Evolutionary conservation across 768 basidiomycete genomes (phyloP).

Genomic region (Pisolithus marmoratus): DNA sequence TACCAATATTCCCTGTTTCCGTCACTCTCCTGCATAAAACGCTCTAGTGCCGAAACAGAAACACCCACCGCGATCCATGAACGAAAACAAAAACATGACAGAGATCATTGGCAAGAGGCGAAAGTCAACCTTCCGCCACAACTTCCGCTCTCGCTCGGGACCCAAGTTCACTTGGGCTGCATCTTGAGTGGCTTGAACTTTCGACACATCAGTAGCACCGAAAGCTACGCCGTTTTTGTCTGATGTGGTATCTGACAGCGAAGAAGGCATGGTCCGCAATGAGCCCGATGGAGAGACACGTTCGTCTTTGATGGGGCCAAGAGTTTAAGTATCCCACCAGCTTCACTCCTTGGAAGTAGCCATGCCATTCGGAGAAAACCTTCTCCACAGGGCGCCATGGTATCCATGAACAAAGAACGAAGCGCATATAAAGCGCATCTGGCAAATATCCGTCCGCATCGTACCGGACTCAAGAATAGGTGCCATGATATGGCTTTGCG

Average conservation of each 20-base stretch:
- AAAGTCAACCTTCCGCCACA: constrained; percentile 56
- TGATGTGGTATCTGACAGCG: neutral
- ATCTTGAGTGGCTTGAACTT: neutral
- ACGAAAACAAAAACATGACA: constrained; percentile 57
- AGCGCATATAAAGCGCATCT: no score
- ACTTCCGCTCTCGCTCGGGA: constrained; percentile 40
- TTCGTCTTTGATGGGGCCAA: no score
- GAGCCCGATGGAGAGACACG: no score
- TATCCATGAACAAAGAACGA: no score
- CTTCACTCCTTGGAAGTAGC: no score
- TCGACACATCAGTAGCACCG: neutral
- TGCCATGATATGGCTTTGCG: no score
- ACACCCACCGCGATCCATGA: constrained; percentile 53
- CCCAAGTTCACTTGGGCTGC: constrained; percentile 2
- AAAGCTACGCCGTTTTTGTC: neutral
- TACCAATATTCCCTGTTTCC: constrained; percentile 51
- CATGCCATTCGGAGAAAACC: no score
- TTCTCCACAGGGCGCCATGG: no score
- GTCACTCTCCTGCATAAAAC: neutral
- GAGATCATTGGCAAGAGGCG: constrained; percentile 54
- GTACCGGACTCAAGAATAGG: no score
- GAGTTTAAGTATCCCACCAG: no score
- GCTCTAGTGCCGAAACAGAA: neutral
- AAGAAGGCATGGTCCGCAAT: neutral
- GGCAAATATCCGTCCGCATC: no score